A percentile compares a stretch with the other conserved stretches of the same genome.
Evolutionary conservation across 768 basidiomycete genomes (phyloP).

Genomic region (Trametes coccinea): DNA sequence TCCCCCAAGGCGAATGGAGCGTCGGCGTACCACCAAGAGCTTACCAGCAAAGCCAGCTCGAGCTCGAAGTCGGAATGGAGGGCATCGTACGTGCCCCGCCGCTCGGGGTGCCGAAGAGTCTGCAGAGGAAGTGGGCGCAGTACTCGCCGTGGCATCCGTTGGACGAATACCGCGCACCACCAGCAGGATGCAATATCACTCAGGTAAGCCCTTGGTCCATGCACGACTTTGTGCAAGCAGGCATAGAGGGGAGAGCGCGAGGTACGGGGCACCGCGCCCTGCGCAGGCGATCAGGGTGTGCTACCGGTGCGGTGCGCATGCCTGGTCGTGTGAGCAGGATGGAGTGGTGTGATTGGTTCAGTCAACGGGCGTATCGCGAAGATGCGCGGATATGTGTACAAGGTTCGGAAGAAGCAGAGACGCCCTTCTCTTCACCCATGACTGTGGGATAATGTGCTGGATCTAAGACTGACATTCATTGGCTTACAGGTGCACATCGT

Average conservation of each 20-base stretch:
- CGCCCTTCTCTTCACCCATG: no score
- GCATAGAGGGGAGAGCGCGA: no score
- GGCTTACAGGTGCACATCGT: conserved; percentile 58
- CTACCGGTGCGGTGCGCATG: background rate
- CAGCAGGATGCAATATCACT: conserved; percentile 50
- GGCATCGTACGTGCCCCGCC: conserved; percentile 15
- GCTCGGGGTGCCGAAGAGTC: conserved; percentile 13
- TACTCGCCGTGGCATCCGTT: conserved; percentile 62
- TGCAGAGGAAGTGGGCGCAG: conserved; percentile 47
- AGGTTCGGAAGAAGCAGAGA: background rate
- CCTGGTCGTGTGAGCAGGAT: conserved; percentile 3
- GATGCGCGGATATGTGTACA: background rate
- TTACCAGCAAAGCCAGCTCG: background rate
- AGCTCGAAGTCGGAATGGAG: background rate
- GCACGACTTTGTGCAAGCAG: background rate
- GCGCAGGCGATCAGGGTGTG: background rate
- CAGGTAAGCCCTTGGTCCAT: conserved; percentile 43
- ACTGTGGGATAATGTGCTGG: no score
- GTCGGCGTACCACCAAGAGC: background rate
- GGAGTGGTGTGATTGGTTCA: background rate
- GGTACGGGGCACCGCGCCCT: background rate
- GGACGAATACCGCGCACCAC: conserved; percentile 46
- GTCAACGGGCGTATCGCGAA: background rate
- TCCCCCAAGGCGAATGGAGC: background rate
- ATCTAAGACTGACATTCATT: background rate